These are phyloP conservation scores for Conticribra weissflogii DNA, from an alignment of 108 stramenopile genomes.

Conservation along the genomic window DNA sequence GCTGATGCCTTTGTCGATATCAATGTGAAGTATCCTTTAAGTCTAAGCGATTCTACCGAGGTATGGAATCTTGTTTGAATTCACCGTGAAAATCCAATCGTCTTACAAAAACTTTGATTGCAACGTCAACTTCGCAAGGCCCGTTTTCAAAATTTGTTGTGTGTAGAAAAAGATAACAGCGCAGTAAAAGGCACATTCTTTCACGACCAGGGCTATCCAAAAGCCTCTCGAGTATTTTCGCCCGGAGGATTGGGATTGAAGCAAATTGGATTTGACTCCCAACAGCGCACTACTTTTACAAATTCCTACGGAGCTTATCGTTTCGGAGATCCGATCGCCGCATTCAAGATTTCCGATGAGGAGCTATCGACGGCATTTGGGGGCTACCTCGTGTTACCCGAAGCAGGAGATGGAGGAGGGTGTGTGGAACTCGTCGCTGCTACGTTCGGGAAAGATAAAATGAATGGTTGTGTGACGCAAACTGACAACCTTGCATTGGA, in stretches of 20 bases:
- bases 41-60: constrained; percentile 22
- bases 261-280: constrained; percentile 25
- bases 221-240: constrained; percentile 23
- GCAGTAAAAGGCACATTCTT: constrained; percentile 56
- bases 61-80: constrained; percentile 7
- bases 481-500: constrained; percentile 19
- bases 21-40: constrained; percentile 45
- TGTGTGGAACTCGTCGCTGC: constrained; percentile 40
- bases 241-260: constrained; percentile 26
- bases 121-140: constrained; percentile 3
- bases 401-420: constrained; percentile 27
- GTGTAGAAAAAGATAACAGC: constrained; percentile 71
- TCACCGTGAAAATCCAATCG: background rate
- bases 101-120: background rate
- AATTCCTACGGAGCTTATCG: constrained; percentile 26
- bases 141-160: constrained; percentile 58
- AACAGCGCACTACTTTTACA: background rate
- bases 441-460: constrained; percentile 24
- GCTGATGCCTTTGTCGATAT: constrained; percentile 27
- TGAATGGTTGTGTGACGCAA: constrained; percentile 10
- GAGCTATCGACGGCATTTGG: constrained; percentile 10
- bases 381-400: constrained; percentile 32
- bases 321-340: constrained; percentile 24
- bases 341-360: constrained; percentile 15
- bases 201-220: constrained; percentile 50